Conservation (phyloP, 495 filamentous ascomycete species). For the Sabuloglossum arenarium region DNA sequence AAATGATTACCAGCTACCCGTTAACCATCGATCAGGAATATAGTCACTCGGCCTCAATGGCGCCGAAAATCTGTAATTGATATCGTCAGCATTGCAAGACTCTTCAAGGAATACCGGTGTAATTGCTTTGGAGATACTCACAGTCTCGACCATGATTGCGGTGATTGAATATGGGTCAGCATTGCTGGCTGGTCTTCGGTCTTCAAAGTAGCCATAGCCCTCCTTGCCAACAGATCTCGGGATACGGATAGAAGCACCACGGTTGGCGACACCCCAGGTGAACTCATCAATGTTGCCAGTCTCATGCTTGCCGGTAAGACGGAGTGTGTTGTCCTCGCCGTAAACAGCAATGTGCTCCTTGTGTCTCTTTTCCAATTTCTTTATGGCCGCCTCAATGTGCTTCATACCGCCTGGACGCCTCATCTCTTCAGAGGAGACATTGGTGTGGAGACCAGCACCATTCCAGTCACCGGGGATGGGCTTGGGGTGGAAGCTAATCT, state of each 20-base stretch:
- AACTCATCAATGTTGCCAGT: constrained; percentile 87
- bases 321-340: constrained; percentile 78
- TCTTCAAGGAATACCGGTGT: neutral
- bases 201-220: constrained; percentile 97
- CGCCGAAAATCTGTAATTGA: constrained; percentile 2
- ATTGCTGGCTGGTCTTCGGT: constrained; percentile 85
- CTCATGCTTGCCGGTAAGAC: constrained; percentile 92
- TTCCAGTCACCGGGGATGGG: constrained; percentile 99
- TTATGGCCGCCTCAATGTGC: constrained; percentile 42
- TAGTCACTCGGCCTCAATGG: neutral
- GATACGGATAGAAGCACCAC: constrained; percentile 84
- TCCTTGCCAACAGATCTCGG: constrained; percentile 78
- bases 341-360: constrained; percentile 98
- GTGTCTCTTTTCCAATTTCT: constrained; percentile 46
- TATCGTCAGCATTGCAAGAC: neutral
- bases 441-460: constrained; percentile 93
- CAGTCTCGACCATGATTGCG: constrained; percentile 72
- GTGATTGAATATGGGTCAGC: constrained; percentile 94
- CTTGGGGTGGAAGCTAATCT: constrained; percentile 93
- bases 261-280: constrained; percentile 88
- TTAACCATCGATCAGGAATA: neutral
- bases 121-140: constrained; percentile 6
- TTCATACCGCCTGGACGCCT: constrained; percentile 86
- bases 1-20: too few species aligned
- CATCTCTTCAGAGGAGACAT: constrained; percentile 77